Percentiles rank a stretch among this genome's conserved stretches.
Conservation (phyloP, 2,329 filamentous ascomycete species). For the Lasiodiplodia hormozganensis region DNA sequence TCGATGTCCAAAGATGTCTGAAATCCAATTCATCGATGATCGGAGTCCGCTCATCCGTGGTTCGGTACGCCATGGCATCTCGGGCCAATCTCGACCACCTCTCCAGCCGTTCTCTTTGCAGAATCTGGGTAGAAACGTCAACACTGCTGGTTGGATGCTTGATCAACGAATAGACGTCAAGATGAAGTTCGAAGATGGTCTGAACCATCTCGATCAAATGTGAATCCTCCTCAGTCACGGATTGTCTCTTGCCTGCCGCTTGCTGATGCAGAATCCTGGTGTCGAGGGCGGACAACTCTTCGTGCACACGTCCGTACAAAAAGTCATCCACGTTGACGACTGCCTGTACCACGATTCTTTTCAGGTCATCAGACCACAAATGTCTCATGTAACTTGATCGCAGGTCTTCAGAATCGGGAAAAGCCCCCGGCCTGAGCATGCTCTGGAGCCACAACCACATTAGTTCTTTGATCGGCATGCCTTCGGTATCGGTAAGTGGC, state of each 20-base stretch:
- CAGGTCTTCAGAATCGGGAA: constrained; percentile 30
- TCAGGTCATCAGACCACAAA: constrained; percentile 63
- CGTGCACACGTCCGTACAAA: constrained; percentile 53
- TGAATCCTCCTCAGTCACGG: constrained; percentile 42
- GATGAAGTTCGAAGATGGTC: constrained; percentile 70
- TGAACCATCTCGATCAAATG: constrained; percentile 61
- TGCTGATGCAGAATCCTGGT: constrained; percentile 37
- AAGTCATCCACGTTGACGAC: constrained; percentile 62
- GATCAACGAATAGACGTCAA: constrained; percentile 70
- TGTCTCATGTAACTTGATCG: constrained; percentile 60
- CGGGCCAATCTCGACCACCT: constrained; percentile 67
- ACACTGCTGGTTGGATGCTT: constrained; percentile 66
- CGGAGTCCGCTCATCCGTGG: constrained; percentile 35
- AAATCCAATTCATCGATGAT: constrained; percentile 55
- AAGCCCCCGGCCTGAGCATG: constrained; percentile 54
- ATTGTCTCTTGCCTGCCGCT: constrained; percentile 32
- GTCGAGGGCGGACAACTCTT: constrained; percentile 42
- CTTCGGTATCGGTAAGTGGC: constrained; percentile 1
- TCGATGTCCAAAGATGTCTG: constrained; percentile 71
- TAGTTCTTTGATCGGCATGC: constrained; percentile 53
- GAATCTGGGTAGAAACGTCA: constrained; percentile 55
- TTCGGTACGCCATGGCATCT: constrained; percentile 56
- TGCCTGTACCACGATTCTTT: constrained; percentile 60
- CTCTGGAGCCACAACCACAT: constrained; percentile 61
- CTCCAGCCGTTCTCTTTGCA: constrained; percentile 65